Conservation (phyloP, 2,329 filamentous ascomycete genomes). For the Diaporthe helianthi region DNA sequence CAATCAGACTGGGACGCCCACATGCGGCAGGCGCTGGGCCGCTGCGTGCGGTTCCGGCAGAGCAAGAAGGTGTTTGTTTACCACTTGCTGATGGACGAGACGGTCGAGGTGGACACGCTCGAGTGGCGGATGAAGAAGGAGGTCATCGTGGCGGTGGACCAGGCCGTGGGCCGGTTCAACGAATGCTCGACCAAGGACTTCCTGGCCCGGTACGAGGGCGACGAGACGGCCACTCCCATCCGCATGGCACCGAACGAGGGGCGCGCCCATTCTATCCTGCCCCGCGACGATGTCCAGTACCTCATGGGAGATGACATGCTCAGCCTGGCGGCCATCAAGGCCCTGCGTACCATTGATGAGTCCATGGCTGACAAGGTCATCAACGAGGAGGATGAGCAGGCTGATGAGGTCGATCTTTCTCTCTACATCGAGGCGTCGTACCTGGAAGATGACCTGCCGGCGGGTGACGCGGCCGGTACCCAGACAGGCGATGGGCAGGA, state of each 20-base stretch:
- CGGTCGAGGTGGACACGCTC: conserved; percentile 50
- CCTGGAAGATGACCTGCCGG: too few relatives aligned
- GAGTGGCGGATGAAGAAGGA: conserved; percentile 37
- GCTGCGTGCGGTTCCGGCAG: conserved; percentile 51
- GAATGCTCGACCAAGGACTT: conserved; percentile 21
- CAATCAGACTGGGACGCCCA: conserved; percentile 45
- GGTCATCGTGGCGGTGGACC: conserved; percentile 3
- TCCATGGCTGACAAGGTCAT: not conserved
- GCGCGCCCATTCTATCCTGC: conserved; percentile 19
- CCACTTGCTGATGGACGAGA: conserved; percentile 48
- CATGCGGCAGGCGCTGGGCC: conserved; percentile 50
- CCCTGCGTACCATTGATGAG: not conserved
- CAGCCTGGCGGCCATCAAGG: conserved; percentile 19
- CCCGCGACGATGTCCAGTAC: conserved; percentile 26
- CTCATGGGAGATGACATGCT: conserved; percentile 34
- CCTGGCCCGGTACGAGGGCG: conserved; percentile 23
- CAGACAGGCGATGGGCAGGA: not conserved
- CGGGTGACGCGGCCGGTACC: too few relatives aligned
- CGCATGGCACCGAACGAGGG: not conserved
- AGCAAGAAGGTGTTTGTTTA: conserved; percentile 47
- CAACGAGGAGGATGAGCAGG: too few relatives aligned
- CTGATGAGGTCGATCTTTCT: not conserved
- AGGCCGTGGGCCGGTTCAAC: conserved; percentile 28
- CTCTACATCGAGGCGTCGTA: not conserved
- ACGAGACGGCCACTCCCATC: not conserved